These are phyloP conservation scores for Acanthochlamys bracteata DNA, from an alignment of 106 monocot genomes.

Conservation along the genomic window DNA sequence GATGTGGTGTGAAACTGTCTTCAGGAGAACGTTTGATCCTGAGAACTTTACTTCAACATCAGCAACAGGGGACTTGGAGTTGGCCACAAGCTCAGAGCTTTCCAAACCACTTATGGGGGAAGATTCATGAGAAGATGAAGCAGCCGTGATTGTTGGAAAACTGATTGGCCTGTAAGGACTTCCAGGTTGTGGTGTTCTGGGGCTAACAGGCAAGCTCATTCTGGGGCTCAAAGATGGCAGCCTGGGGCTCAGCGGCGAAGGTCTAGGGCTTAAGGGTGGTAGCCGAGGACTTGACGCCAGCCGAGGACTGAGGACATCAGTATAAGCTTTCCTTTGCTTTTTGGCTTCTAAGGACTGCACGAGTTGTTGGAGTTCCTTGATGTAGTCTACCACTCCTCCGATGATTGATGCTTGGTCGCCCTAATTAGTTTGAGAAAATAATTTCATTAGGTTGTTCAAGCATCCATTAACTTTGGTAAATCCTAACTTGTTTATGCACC, in stretches of 20 bases:
- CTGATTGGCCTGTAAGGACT: slow-evolving; percentile 59
- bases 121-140: slow-evolving; percentile 21
- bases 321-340: slow-evolving; percentile 78
- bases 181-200: slow-evolving; percentile 54
- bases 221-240: slow-evolving; percentile 8
- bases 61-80: slow-evolving; percentile 42
- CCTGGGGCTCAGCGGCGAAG: slow-evolving; percentile 32
- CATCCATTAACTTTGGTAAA: too few species aligned
- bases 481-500: not conserved
- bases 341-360: slow-evolving; percentile 66
- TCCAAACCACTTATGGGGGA: slow-evolving; percentile 10
- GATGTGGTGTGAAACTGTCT: slow-evolving; percentile 62
- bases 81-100: slow-evolving; percentile 23
- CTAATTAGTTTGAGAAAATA: slow-evolving; percentile 11
- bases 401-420: slow-evolving; percentile 92
- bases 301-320: slow-evolving; percentile 70
- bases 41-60: slow-evolving; percentile 84
- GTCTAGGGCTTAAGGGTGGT: slow-evolving; percentile 19
- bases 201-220: not conserved
- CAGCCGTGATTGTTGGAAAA: not conserved
- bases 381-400: slow-evolving; percentile 85
- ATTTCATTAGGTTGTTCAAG: not conserved
- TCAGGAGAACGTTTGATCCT: slow-evolving; percentile 69
- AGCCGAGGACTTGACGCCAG: slow-evolving; percentile 34
- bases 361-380: slow-evolving; percentile 82